These are phyloP conservation scores for Sugiyamaella grinbergsii DNA, from an alignment of 1,139 yeast genomes.

Conservation along the genomic window DNA sequence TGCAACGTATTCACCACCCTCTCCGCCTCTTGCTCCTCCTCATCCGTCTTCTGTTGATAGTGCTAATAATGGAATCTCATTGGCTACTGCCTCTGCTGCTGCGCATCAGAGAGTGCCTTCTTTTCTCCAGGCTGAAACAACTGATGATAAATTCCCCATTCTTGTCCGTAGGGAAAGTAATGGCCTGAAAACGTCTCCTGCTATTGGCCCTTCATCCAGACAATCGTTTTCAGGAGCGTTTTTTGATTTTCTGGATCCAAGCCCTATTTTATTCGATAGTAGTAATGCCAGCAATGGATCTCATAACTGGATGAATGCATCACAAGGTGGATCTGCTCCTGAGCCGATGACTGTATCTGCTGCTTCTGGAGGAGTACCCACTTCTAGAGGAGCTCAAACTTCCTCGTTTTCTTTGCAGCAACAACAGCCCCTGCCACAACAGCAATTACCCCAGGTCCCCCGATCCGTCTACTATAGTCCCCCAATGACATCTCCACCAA, in stretches of 20 bases:
- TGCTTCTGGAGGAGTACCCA: conserved; percentile 21
- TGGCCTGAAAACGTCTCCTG: conserved; percentile 31
- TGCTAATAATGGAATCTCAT: conserved; percentile 4
- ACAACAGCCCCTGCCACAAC: conserved; percentile 1
- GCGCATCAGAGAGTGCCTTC: conserved; percentile 26
- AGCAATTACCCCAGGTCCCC: conserved; percentile 1
- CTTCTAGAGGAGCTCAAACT: conserved; percentile 14
- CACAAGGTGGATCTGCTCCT: neutral
- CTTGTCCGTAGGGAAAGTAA: conserved; percentile 43
- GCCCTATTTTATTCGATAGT: conserved; percentile 16
- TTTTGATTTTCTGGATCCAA: conserved; percentile 22
- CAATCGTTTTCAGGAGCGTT: conserved; percentile 20
- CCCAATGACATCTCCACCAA: conserved; percentile 14
- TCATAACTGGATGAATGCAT: conserved; percentile 1
- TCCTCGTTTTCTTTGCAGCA: conserved; percentile 18
- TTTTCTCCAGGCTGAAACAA: conserved; percentile 41
- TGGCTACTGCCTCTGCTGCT: conserved; percentile 2
- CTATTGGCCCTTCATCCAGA: conserved; percentile 6
- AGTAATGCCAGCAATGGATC: neutral
- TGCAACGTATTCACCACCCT: conserved; percentile 9
- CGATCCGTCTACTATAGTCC: conserved; percentile 8
- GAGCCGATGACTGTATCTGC: too few relatives aligned
- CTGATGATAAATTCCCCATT: conserved; percentile 48
- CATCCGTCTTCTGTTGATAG: neutral
- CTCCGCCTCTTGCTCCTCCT: conserved; percentile 10